phyloP scores from a whole-genome alignment of 345 rosid genomes.

The Brassica nigra region DNA sequence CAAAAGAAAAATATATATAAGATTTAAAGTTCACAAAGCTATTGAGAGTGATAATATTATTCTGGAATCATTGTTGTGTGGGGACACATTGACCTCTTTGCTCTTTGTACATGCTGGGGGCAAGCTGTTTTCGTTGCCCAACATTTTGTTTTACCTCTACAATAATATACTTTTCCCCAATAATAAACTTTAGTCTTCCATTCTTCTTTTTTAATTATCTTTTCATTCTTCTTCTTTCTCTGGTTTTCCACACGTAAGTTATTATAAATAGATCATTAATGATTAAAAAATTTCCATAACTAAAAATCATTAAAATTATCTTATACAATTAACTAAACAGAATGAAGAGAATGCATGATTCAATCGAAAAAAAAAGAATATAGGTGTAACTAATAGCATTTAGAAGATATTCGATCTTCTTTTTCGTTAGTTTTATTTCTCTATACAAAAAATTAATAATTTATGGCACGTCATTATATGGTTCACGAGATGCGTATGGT shows the following conservation, averaged over 20 bases:
- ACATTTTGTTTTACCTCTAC: background rate
- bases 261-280: background rate
- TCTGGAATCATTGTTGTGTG: slow-evolving; percentile 67
- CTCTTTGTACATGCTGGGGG: slow-evolving; percentile 52
- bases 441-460: background rate
- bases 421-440: slow-evolving; percentile 26
- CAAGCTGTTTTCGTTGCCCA: slow-evolving; percentile 60
- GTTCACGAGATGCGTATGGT: slow-evolving; percentile 47
- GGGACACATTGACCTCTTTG: slow-evolving; percentile 50
- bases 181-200: background rate
- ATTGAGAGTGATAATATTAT: slow-evolving; percentile 51
- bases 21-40: slow-evolving; percentile 36
- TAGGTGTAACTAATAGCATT: slow-evolving; percentile 17
- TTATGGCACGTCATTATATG: slow-evolving; percentile 37
- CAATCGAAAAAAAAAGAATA: slow-evolving; percentile 10
- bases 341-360: slow-evolving; percentile 13
- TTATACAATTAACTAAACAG: background rate
- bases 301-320: background rate
- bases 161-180: background rate
- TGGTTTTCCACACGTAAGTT: background rate
- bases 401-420: slow-evolving; percentile 15
- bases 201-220: background rate
- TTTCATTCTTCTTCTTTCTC: background rate
- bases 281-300: background rate
- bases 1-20: slow-evolving; percentile 47